Percentiles rank a stretch among this genome's conserved stretches.
These are phyloP conservation scores for Russula sp. DNA, from an alignment of 768 basidiomycete genomes.

Conservation along the genomic window DNA sequence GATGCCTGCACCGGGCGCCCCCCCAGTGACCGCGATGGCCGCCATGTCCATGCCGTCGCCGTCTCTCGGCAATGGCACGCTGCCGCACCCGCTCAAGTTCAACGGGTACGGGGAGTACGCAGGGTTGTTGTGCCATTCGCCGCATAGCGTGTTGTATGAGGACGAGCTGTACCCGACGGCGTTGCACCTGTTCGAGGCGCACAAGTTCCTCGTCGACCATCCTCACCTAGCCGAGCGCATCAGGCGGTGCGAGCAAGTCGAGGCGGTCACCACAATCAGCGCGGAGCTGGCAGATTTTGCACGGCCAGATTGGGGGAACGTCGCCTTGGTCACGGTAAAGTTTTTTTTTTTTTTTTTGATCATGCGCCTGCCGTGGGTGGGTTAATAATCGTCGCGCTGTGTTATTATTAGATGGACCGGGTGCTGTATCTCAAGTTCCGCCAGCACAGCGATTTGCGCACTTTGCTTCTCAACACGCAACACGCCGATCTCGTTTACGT, in stretches of 20 bases:
- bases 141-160: conserved; percentile 51
- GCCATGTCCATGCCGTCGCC: conserved; percentile 1
- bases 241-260: conserved; percentile 37
- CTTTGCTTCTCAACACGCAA: conserved; percentile 49
- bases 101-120: conserved; percentile 30
- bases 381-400: background rate
- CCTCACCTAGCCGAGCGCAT: conserved; percentile 54
- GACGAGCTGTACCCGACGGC: conserved; percentile 59
- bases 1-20: conserved; percentile 12
- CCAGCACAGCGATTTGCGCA: conserved; percentile 58
- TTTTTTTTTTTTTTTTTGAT: background rate
- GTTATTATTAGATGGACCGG: conserved; percentile 52
- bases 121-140: conserved; percentile 62
- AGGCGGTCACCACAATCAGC: conserved; percentile 36
- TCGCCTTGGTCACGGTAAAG: conserved; percentile 48
- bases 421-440: conserved; percentile 62
- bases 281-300: conserved; percentile 31
- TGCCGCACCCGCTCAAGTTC: conserved; percentile 32
- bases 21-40: background rate
- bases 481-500: conserved; percentile 40
- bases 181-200: conserved; percentile 68
- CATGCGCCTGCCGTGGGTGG: background rate
- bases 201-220: conserved; percentile 52
- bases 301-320: conserved; percentile 50
- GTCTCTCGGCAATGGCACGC: conserved; percentile 9